These are phyloP conservation scores for Alternaria dauci DNA, from an alignment of 2,329 filamentous ascomycete species.

Conservation along the genomic window DNA sequence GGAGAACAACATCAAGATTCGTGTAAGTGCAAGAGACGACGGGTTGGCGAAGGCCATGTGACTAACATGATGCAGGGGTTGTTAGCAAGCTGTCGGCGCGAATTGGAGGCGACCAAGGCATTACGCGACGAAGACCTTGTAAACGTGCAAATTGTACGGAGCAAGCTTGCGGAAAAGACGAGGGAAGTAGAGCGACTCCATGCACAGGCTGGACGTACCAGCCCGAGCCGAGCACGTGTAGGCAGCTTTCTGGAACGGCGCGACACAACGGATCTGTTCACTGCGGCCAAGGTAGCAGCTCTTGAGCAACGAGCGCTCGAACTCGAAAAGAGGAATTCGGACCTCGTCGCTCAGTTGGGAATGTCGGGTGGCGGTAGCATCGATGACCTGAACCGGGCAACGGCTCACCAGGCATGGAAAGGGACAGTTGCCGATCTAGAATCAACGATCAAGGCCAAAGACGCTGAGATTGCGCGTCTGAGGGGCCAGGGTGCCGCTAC, in stretches of 20 bases:
- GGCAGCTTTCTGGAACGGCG: constrained; percentile 46
- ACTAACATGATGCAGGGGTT: constrained; percentile 33
- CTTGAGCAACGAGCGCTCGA: constrained; percentile 55
- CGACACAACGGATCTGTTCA: constrained; percentile 52
- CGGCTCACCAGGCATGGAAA: constrained; percentile 50
- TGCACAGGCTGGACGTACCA: constrained; percentile 31
- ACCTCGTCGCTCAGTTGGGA: constrained; percentile 45
- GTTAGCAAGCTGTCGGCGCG: constrained; percentile 51
- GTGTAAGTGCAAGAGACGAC: constrained; percentile 24
- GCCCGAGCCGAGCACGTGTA: constrained; percentile 40
- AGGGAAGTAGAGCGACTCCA: constrained; percentile 46
- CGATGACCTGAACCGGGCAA: constrained; percentile 45
- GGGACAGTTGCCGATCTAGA: constrained; percentile 42
- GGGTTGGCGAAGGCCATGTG: not conserved
- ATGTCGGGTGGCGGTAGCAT: constrained; percentile 38
- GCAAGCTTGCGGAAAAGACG: constrained; percentile 53
- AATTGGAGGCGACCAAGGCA: constrained; percentile 51
- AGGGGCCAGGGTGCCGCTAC: constrained; percentile 16
- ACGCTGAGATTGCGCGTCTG: constrained; percentile 38
- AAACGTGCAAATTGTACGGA: constrained; percentile 52
- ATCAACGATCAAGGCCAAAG: constrained; percentile 41
- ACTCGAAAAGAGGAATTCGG: constrained; percentile 52
- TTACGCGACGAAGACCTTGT: constrained; percentile 54
- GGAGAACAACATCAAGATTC: constrained; percentile 55
- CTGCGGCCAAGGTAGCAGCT: constrained; percentile 53